Evolutionary conservation across 2,329 filamentous ascomycete species (phyloP).

Genomic region (Ascochyta viciae-villosae): DNA sequence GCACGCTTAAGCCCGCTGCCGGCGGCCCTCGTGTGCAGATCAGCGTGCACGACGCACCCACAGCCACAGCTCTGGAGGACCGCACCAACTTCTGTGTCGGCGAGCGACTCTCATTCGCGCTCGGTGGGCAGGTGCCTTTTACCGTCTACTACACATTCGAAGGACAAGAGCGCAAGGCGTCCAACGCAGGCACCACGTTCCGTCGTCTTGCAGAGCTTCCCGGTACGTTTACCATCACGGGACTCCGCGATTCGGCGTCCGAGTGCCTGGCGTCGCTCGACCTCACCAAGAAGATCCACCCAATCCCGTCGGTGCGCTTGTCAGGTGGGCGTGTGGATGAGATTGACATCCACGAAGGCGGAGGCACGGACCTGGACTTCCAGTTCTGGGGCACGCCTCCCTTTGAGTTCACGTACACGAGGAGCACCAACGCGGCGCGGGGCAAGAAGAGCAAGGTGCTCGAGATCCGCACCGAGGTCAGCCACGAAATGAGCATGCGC

Average conservation of each 20-base stretch:
- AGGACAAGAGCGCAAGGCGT: slow-evolving; percentile 77
- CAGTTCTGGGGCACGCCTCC: slow-evolving; percentile 95
- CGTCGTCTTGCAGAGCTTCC: slow-evolving; percentile 91
- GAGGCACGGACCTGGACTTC: slow-evolving; percentile 90
- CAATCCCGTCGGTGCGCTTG: slow-evolving; percentile 89
- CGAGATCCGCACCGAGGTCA: slow-evolving; percentile 88
- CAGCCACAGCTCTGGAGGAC: slow-evolving; percentile 85
- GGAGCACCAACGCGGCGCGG: slow-evolving; percentile 81
- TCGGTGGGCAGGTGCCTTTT: slow-evolving; percentile 90
- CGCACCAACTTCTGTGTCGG: slow-evolving; percentile 92
- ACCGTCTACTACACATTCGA: slow-evolving; percentile 92
- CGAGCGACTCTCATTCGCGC: slow-evolving; percentile 89
- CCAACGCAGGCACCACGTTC: slow-evolving; percentile 81
- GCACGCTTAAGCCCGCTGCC: slow-evolving; percentile 73
- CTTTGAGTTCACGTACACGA: slow-evolving; percentile 97
- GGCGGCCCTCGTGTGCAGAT: slow-evolving; percentile 83
- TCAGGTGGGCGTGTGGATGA: slow-evolving; percentile 81
- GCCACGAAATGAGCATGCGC: slow-evolving; percentile 79
- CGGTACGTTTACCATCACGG: slow-evolving; percentile 86
- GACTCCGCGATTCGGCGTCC: slow-evolving; percentile 84
- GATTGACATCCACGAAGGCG: slow-evolving; percentile 96
- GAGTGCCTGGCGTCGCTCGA: slow-evolving; percentile 83
- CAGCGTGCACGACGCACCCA: slow-evolving; percentile 89
- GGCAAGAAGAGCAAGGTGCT: slow-evolving; percentile 70
- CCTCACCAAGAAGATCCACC: slow-evolving; percentile 84